Conservation (phyloP, 2,329 filamentous ascomycete genomes). For the Trichoderma polysporum region DNA sequence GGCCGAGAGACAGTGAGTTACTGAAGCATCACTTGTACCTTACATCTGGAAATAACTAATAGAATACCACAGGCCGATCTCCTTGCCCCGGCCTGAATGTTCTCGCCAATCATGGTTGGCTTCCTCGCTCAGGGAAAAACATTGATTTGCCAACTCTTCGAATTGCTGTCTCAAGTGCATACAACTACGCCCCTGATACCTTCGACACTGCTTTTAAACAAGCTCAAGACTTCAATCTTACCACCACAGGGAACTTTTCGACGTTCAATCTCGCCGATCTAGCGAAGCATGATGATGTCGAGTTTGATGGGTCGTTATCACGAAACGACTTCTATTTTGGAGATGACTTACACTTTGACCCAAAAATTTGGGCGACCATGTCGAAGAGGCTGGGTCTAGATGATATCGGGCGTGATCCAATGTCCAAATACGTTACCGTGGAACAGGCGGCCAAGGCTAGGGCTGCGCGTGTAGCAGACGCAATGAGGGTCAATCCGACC, state of each 20-base stretch:
- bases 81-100: constrained; percentile 50
- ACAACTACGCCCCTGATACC: neutral
- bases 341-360: neutral
- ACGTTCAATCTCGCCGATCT: constrained; percentile 1
- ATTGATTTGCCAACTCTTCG: constrained; percentile 1
- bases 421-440: constrained; percentile 3
- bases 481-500: neutral
- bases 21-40: neutral
- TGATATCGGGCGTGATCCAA: neutral
- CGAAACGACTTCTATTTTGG: constrained; percentile 9
- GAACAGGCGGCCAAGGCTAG: constrained; percentile 11
- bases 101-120: constrained; percentile 20
- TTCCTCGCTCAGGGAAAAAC: constrained; percentile 9
- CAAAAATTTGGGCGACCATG: neutral
- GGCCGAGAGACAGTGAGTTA: neutral
- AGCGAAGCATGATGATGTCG: constrained; percentile 4
- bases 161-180: neutral
- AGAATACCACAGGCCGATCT: neutral
- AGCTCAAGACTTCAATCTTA: neutral
- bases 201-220: neutral
- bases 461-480: neutral
- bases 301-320: constrained; percentile 14
- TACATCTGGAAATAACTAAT: neutral
- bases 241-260: constrained; percentile 5
- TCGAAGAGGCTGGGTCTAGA: neutral